Conservation (phyloP, 495 filamentous ascomycete species). For the Cenococcum geophilum region DNA sequence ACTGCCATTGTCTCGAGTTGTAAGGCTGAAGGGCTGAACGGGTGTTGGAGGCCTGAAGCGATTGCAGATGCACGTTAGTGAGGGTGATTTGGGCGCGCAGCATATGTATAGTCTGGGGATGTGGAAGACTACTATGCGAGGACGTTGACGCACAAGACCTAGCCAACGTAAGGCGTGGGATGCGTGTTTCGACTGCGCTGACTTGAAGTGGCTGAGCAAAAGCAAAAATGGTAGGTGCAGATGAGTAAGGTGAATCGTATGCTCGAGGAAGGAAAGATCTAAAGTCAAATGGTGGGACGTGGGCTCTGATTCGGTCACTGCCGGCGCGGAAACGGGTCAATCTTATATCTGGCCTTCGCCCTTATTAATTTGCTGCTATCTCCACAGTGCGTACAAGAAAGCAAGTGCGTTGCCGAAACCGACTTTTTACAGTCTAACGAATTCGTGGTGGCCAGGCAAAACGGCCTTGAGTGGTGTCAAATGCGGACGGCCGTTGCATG, state of each 20-base stretch:
- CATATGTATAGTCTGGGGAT: conserved; percentile 27
- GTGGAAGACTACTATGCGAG: conserved; percentile 12
- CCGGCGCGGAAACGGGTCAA: conserved; percentile 16
- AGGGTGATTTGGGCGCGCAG: conserved; percentile 16
- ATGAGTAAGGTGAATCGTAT: not conserved
- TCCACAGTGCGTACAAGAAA: conserved; percentile 28
- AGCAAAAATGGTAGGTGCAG: conserved; percentile 16
- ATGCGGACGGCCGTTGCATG: conserved; percentile 19
- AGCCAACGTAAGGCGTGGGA: conserved; percentile 12
- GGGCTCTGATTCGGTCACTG: not conserved
- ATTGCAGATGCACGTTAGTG: conserved; percentile 23
- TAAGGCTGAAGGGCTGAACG: not conserved
- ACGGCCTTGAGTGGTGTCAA: conserved; percentile 9
- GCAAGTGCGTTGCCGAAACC: conserved; percentile 23
- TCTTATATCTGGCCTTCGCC: conserved; percentile 24
- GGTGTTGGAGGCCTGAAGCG: not conserved
- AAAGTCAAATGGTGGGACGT: not conserved
- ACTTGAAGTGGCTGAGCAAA: conserved; percentile 27
- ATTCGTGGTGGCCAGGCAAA: not conserved
- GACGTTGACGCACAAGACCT: conserved; percentile 15
- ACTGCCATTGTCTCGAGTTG: conserved; percentile 49
- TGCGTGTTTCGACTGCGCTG: conserved; percentile 10
- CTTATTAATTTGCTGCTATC: conserved; percentile 13
- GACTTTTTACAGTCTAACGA: not conserved
- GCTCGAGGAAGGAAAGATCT: conserved; percentile 12